These are phyloP conservation scores for Cyclotella baltica DNA, from an alignment of 108 stramenopile genomes.

Conservation along the genomic window DNA sequence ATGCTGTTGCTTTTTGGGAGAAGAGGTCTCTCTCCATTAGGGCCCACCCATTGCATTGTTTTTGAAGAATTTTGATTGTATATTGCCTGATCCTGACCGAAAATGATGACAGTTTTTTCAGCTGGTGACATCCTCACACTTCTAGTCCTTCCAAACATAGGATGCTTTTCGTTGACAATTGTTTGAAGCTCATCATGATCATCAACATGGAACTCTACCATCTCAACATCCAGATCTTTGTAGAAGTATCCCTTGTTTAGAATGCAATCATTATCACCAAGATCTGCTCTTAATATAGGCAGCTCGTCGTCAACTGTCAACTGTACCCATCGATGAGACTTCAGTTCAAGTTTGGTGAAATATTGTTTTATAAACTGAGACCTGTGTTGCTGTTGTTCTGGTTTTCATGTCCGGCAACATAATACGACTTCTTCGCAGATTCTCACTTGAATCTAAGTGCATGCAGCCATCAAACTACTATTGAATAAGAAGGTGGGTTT, in stretches of 20 bases:
- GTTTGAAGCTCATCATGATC: neutral
- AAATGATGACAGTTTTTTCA: neutral
- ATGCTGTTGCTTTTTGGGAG: too few relatives aligned
- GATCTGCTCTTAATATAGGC: neutral
- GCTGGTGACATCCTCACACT: neutral
- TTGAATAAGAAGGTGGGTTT: neutral
- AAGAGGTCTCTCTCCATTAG: neutral
- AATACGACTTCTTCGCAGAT: neutral
- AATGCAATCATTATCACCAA: neutral
- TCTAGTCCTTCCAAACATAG: neutral
- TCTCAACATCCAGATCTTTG: neutral
- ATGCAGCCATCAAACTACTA: neutral
- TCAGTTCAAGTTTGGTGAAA: neutral
- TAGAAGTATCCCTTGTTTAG: neutral
- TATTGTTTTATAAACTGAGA: neutral
- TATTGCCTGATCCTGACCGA: constrained; percentile 1
- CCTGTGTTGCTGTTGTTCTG: neutral
- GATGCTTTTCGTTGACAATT: neutral
- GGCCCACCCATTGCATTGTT: neutral
- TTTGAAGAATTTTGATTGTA: neutral
- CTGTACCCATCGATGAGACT: neutral
- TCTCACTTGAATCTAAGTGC: neutral
- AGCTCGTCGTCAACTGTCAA: neutral
- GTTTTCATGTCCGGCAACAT: neutral
- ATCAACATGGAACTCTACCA: constrained; percentile 15